phyloP scores from a whole-genome alignment of 2,329 filamentous ascomycete species.

The Passalora sequoiae region DNA sequence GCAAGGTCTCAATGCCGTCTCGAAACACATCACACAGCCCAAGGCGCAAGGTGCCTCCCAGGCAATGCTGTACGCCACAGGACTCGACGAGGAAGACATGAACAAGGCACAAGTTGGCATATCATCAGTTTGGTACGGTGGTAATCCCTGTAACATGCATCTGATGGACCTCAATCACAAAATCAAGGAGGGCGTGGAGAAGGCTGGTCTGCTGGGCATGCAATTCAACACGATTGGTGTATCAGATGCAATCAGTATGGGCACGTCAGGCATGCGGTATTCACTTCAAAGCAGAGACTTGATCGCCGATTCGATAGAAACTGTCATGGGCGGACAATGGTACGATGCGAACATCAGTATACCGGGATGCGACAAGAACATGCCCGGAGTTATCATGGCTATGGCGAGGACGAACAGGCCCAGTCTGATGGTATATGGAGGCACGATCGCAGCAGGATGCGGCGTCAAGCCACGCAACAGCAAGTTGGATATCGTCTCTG shows the following conservation, averaged over 20 bases:
- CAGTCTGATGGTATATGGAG: slow-evolving; percentile 95
- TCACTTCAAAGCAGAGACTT: slow-evolving; percentile 77
- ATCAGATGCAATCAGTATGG: slow-evolving; percentile 97
- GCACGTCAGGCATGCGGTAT: slow-evolving; percentile 93
- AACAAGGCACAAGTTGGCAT: slow-evolving; percentile 97
- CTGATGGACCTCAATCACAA: slow-evolving; percentile 79
- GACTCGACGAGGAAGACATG: slow-evolving; percentile 79
- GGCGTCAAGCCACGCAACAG: slow-evolving; percentile 63
- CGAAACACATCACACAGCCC: slow-evolving; percentile 81
- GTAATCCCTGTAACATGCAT: slow-evolving; percentile 99
- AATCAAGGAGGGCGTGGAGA: slow-evolving; percentile 66
- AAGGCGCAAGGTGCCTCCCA: slow-evolving; percentile 98
- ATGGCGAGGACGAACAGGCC: slow-evolving; percentile 94
- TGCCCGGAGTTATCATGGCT: slow-evolving; percentile 70
- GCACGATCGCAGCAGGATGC: slow-evolving; percentile 88
- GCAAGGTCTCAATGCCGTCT: slow-evolving; percentile 70
- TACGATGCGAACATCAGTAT: slow-evolving; percentile 97
- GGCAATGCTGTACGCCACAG: slow-evolving; percentile 97
- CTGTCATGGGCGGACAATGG: slow-evolving; percentile 98
- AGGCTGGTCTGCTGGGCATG: slow-evolving; percentile 78
- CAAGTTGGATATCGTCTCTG: slow-evolving; percentile 84
- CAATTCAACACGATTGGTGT: slow-evolving; percentile 99
- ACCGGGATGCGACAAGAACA: slow-evolving; percentile 99
- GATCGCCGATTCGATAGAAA: slow-evolving; percentile 97
- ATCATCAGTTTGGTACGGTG: slow-evolving; percentile 95